Conservation (phyloP, 2,329 filamentous ascomycete genomes). For the Xylaria multiplex region DNA sequence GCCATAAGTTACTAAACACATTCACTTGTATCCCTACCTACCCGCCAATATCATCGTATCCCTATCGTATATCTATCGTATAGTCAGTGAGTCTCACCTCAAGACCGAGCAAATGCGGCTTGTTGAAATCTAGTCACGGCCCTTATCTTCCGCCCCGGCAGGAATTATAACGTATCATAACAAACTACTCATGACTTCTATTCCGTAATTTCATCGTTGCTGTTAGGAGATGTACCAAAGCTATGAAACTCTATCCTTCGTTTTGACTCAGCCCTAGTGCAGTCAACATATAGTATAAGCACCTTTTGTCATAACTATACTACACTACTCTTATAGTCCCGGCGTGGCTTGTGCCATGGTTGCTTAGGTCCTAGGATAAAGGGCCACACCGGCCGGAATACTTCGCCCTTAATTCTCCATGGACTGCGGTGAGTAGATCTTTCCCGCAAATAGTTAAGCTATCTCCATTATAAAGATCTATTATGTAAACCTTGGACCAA, state of each 20-base stretch:
- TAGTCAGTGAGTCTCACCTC: background rate
- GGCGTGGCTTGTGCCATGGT: background rate
- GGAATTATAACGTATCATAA: background rate
- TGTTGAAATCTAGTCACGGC: background rate
- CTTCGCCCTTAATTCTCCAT: background rate
- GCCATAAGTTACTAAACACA: too few species aligned
- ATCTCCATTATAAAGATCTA: too few species aligned
- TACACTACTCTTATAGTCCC: background rate
- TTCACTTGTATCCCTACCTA: too few species aligned
- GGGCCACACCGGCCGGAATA: background rate
- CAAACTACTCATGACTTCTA: background rate
- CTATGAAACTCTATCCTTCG: background rate
- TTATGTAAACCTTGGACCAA: too few species aligned
- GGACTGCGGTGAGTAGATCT: too few species aligned
- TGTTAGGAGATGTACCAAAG: background rate
- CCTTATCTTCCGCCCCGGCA: background rate
- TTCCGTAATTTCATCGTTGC: background rate
- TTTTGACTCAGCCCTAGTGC: conserved; percentile 12
- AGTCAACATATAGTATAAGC: background rate
- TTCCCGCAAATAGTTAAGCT: too few species aligned
- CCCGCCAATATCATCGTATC: too few species aligned
- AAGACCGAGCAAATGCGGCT: background rate
- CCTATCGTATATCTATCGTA: background rate
- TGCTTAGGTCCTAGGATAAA: background rate
- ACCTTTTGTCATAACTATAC: background rate